These are phyloP conservation scores for Cryptococcus hybrid DNA, from an alignment of 1,284 basidiomycete species.

Conservation along the genomic window DNA sequence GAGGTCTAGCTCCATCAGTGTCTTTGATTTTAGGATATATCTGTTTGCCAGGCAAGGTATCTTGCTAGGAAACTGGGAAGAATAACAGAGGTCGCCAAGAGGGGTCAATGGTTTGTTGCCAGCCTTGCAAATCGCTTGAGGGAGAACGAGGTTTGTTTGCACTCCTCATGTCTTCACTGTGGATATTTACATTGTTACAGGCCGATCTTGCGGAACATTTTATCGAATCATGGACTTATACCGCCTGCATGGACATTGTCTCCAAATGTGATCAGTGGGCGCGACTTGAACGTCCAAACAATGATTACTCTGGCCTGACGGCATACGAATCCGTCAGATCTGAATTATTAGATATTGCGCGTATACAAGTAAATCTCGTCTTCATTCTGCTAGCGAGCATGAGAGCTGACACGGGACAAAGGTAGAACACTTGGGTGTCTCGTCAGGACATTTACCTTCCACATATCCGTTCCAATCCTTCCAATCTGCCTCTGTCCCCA, in stretches of 20 bases:
- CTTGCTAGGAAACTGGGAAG: slow-evolving; percentile 75
- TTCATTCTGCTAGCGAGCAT: neutral
- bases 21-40: slow-evolving; percentile 93
- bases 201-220: slow-evolving; percentile 71
- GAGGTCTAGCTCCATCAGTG: slow-evolving; percentile 81
- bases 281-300: slow-evolving; percentile 42
- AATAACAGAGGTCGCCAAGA: slow-evolving; percentile 74
- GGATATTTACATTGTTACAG: slow-evolving; percentile 48
- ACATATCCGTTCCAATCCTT: slow-evolving; percentile 34
- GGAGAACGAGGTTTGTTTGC: slow-evolving; percentile 64
- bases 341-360: slow-evolving; percentile 45
- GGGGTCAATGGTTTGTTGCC: slow-evolving; percentile 51
- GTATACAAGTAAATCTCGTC: slow-evolving; percentile 32
- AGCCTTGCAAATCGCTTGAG: slow-evolving; percentile 54
- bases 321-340: slow-evolving; percentile 46
- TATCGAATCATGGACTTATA: slow-evolving; percentile 92
- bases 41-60: slow-evolving; percentile 82
- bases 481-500: slow-evolving; percentile 3
- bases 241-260: slow-evolving; percentile 81
- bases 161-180: neutral
- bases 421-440: slow-evolving; percentile 45
- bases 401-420: slow-evolving; percentile 1
- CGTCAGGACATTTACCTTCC: slow-evolving; percentile 35
- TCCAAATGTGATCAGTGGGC: slow-evolving; percentile 81
- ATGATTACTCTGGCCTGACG: slow-evolving; percentile 59